Conservation (phyloP, 2,329 filamentous ascomycete species). For the Xylaria digitata region DNA sequence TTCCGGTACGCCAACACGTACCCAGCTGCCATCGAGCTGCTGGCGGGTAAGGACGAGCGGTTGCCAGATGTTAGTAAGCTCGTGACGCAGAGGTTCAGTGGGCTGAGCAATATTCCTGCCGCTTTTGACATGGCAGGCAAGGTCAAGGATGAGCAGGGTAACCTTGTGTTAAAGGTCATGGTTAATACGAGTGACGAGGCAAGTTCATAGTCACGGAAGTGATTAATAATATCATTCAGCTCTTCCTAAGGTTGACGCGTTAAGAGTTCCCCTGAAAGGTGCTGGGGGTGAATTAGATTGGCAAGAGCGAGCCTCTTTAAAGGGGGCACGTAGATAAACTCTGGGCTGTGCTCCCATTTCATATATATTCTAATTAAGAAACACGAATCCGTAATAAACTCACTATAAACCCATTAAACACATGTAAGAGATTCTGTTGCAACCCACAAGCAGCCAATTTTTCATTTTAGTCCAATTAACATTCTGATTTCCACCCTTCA, state of each 20-base stretch:
- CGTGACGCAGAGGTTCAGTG: slow-evolving; percentile 76
- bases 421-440: background rate
- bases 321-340: background rate
- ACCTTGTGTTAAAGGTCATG: slow-evolving; percentile 80
- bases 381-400: too few relatives aligned
- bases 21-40: slow-evolving; percentile 62
- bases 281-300: background rate
- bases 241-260: too few relatives aligned
- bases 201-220: slow-evolving; percentile 12
- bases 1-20: slow-evolving; percentile 85
- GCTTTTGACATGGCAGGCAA: slow-evolving; percentile 80
- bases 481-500: background rate
- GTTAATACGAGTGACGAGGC: slow-evolving; percentile 56
- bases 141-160: slow-evolving; percentile 75
- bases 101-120: slow-evolving; percentile 70
- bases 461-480: background rate
- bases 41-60: slow-evolving; percentile 59
- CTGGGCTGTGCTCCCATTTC: background rate
- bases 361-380: background rate
- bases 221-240: background rate
- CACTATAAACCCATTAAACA: background rate
- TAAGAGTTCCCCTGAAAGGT: background rate
- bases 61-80: slow-evolving; percentile 75
- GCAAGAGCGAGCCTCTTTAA: too few relatives aligned
- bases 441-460: background rate